phyloP scores from a whole-genome alignment of 228 moss, liverwort and hornwort species.

The Sphagnum fallax region DNA sequence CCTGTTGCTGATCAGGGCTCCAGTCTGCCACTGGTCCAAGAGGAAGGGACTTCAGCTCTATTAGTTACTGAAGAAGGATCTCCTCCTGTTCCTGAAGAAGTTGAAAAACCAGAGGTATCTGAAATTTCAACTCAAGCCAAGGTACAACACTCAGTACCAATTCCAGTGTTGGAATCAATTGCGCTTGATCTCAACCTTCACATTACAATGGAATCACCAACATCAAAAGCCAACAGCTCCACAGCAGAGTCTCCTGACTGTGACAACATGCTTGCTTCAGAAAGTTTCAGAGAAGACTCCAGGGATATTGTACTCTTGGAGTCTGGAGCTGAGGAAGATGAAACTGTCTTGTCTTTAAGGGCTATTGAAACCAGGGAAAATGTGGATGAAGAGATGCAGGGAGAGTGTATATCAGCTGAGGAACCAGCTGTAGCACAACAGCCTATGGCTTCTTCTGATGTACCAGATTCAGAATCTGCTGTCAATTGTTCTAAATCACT shows the following conservation, averaged over 20 bases:
- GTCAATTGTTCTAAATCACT: conserved; percentile 26
- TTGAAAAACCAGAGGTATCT: neutral
- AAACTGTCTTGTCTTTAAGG: neutral
- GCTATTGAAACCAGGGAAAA: neutral
- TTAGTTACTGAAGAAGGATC: neutral
- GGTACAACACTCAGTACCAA: neutral
- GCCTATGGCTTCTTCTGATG: neutral
- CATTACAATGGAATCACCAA: too few relatives aligned
- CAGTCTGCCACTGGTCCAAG: neutral
- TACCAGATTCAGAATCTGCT: conserved; percentile 12
- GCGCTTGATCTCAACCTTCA: too few relatives aligned
- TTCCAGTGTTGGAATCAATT: too few relatives aligned
- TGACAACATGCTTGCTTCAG: too few relatives aligned
- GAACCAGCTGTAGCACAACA: neutral
- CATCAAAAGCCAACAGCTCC: too few relatives aligned
- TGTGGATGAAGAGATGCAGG: neutral
- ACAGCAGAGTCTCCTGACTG: too few relatives aligned
- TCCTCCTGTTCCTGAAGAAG: neutral
- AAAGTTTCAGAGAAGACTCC: neutral
- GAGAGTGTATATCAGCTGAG: neutral
- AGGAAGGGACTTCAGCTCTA: too few relatives aligned
- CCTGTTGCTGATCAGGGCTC: neutral
- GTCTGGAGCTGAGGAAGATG: too few relatives aligned
- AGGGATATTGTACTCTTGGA: too few relatives aligned
- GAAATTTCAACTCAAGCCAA: neutral